These are phyloP conservation scores for Trichophyton simii DNA, from an alignment of 2,329 filamentous ascomycete species.

Conservation along the genomic window DNA sequence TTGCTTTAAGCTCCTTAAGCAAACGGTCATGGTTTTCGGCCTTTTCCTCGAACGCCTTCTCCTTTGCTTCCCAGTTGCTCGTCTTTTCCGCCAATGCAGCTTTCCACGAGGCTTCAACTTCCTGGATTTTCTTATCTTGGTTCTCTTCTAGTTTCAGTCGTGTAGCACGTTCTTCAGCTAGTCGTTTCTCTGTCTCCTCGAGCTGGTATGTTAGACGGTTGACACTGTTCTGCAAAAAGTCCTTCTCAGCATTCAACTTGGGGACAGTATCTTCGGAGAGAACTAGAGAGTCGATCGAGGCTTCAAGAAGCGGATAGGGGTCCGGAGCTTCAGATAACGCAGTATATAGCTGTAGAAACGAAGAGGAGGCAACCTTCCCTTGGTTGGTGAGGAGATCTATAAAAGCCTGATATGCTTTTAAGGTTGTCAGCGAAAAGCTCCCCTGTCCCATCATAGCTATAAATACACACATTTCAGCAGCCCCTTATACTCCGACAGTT, in stretches of 20 bases:
- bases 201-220: conserved; percentile 63
- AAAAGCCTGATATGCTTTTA: conserved; percentile 81
- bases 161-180: conserved; percentile 64
- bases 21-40: conserved; percentile 85
- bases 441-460: not conserved
- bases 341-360: conserved; percentile 86
- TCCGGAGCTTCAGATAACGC: conserved; percentile 91
- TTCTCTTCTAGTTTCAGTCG: conserved; percentile 64
- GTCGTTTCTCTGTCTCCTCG: conserved; percentile 65
- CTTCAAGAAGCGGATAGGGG: conserved; percentile 89
- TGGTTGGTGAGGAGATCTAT: conserved; percentile 95
- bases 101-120: conserved; percentile 79
- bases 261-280: conserved; percentile 85
- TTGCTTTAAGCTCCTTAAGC: conserved; percentile 89
- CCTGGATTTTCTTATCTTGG: conserved; percentile 69
- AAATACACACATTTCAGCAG: conserved; percentile 61
- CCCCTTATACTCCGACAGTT: conserved; percentile 77
- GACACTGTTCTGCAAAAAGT: conserved; percentile 70
- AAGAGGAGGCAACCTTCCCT: conserved; percentile 83
- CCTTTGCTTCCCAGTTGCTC: conserved; percentile 92
- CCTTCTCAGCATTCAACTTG: conserved; percentile 76
- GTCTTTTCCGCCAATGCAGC: conserved; percentile 86
- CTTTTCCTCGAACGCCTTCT: conserved; percentile 83
- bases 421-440: conserved; percentile 6
- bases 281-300: conserved; percentile 86